Evolutionary conservation across 192 early-diverging fungal genomes (phyloP).

Genomic region (Backusella westeae): DNA sequence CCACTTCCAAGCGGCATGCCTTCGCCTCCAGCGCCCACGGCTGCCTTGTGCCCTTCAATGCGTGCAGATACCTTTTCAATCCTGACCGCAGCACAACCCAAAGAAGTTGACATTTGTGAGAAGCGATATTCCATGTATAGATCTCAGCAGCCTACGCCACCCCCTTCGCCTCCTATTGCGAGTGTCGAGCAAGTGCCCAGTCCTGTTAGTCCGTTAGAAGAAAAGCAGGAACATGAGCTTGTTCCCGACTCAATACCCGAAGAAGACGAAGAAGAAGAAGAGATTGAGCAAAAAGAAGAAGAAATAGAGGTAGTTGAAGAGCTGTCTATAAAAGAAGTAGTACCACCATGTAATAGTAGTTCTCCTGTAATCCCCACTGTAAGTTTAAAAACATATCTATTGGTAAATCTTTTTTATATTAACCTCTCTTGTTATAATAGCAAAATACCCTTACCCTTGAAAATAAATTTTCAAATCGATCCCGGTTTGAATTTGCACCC

Average conservation of each 20-base stretch:
- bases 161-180: not conserved
- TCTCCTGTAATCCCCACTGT: not conserved
- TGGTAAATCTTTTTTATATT: not conserved
- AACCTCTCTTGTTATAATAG: not conserved
- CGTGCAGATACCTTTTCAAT: slow-evolving; percentile 11
- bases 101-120: slow-evolving; percentile 9
- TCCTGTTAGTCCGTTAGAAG: slow-evolving; percentile 1
- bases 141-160: not conserved
- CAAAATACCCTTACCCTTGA: not conserved
- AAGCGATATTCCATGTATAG: slow-evolving; percentile 14
- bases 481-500: slow-evolving; percentile 26
- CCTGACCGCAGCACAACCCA: not conserved
- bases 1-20: not conserved
- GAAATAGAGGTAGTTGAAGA: not conserved
- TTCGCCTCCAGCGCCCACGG: slow-evolving; percentile 9
- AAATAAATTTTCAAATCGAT: slow-evolving; percentile 10
- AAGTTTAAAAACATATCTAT: not conserved
- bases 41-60: not conserved
- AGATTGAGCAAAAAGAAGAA: not conserved
- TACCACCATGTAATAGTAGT: not conserved
- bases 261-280: not conserved
- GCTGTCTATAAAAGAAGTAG: not conserved
- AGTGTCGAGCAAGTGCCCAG: not conserved
- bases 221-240: not conserved
- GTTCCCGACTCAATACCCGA: not conserved